phyloP scores from a whole-genome alignment of 805 yeast genomes.

The Lipomyces spencermartinsiae region DNA sequence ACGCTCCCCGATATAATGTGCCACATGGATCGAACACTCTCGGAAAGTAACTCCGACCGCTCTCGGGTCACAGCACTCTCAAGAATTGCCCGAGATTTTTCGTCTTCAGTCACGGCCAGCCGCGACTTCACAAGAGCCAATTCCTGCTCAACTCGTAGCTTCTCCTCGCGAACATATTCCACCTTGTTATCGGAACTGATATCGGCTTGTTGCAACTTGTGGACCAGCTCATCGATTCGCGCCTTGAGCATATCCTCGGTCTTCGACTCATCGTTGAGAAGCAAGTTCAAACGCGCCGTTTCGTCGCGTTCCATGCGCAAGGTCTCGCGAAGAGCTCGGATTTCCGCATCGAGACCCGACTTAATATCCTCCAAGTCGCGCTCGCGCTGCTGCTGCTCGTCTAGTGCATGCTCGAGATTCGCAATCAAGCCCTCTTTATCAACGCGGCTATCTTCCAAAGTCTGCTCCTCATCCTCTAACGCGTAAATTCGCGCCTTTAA shows the following conservation, averaged over 20 bases:
- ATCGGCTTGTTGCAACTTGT: slow-evolving; percentile 9
- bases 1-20: slow-evolving; percentile 5
- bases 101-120: slow-evolving; percentile 17
- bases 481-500: slow-evolving; percentile 55
- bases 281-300: background rate
- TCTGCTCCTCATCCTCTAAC: slow-evolving; percentile 53
- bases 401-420: slow-evolving; percentile 31
- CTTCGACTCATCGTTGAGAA: background rate
- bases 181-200: background rate
- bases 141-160: slow-evolving; percentile 17
- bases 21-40: slow-evolving; percentile 8
- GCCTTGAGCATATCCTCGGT: background rate
- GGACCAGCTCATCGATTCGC: background rate
- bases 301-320: slow-evolving; percentile 25
- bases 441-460: slow-evolving; percentile 28
- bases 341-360: slow-evolving; percentile 27
- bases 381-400: slow-evolving; percentile 47
- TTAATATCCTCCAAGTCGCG: slow-evolving; percentile 34
- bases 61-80: slow-evolving; percentile 8
- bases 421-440: slow-evolving; percentile 34
- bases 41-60: background rate
- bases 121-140: slow-evolving; percentile 12
- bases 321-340: slow-evolving; percentile 27
- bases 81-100: slow-evolving; percentile 4
- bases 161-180: slow-evolving; percentile 7